Percentiles rank a stretch among this genome's conserved stretches.
These are phyloP conservation scores for Penicillium sp. DNA, from an alignment of 2,329 filamentous ascomycete genomes.

Conservation along the genomic window DNA sequence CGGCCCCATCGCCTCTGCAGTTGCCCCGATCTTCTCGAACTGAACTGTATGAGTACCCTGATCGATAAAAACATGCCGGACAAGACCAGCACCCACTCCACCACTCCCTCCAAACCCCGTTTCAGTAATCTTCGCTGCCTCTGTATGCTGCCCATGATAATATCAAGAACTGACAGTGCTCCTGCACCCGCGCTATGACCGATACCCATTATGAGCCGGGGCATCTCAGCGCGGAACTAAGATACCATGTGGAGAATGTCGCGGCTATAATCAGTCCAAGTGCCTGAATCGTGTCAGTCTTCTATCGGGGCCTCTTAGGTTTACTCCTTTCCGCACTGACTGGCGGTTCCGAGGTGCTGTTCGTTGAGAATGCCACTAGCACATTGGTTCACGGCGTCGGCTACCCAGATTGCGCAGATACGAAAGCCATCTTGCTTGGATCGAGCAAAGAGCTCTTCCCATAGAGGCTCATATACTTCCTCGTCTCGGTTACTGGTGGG, in stretches of 20 bases:
- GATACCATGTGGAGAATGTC: slow-evolving; percentile 64
- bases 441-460: slow-evolving; percentile 67
- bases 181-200: slow-evolving; percentile 79
- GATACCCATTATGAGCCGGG: slow-evolving; percentile 69
- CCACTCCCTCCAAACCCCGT: slow-evolving; percentile 33
- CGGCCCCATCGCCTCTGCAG: slow-evolving; percentile 19
- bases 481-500: slow-evolving; percentile 29
- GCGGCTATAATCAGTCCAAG: slow-evolving; percentile 74
- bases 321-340: slow-evolving; percentile 51
- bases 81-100: slow-evolving; percentile 52
- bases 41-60: slow-evolving; percentile 26
- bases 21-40: slow-evolving; percentile 26
- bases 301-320: no score
- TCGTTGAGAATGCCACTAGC: slow-evolving; percentile 71
- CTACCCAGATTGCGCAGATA: slow-evolving; percentile 76
- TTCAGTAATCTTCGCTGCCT: slow-evolving; percentile 32
- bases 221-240: slow-evolving; percentile 33
- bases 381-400: slow-evolving; percentile 75
- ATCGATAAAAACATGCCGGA: slow-evolving; percentile 22
- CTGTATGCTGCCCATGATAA: no score
- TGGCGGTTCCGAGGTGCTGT: slow-evolving; percentile 69
- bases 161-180: slow-evolving; percentile 52
- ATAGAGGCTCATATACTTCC: slow-evolving; percentile 84
- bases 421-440: slow-evolving; percentile 56
- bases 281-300: slow-evolving; percentile 12